Evolutionary conservation across 2,329 filamentous ascomycete species (phyloP).

Genomic region (Paecilomyces fulvus): DNA sequence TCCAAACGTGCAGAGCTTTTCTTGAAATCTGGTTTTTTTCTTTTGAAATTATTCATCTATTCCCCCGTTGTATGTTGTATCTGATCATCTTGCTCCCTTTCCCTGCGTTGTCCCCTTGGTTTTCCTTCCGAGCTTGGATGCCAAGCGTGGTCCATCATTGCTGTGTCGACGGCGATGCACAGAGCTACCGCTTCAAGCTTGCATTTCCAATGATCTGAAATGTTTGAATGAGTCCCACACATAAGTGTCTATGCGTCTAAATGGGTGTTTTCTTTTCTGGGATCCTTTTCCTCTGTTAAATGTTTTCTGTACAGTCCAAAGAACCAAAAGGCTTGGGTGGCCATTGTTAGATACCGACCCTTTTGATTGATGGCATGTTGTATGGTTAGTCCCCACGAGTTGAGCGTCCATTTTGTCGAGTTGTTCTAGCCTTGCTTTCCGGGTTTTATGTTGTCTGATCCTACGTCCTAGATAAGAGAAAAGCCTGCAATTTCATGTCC

Average conservation of each 20-base stretch:
- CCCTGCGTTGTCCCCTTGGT: neutral
- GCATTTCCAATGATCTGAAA: neutral
- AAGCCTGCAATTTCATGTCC: no score
- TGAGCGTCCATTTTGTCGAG: neutral
- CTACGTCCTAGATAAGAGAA: no score
- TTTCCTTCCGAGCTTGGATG: neutral
- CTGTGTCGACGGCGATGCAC: neutral
- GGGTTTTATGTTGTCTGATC: no score
- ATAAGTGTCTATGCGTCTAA: neutral
- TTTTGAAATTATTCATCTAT: neutral
- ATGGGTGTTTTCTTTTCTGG: neutral
- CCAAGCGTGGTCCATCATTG: neutral
- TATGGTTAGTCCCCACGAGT: neutral
- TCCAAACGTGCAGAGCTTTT: neutral
- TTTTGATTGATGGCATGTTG: neutral
- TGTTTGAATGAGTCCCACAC: neutral
- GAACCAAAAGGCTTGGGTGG: neutral
- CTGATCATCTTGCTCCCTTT: neutral
- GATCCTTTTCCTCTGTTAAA: neutral
- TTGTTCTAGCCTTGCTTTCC: neutral
- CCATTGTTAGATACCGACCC: neutral
- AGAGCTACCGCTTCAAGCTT: neutral
- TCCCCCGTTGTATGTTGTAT: neutral
- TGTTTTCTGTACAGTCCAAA: neutral
- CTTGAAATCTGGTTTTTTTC: neutral